Evolutionary conservation across 208 protist genomes (phyloP).

Genomic region (Crithidia expoeki): DNA sequence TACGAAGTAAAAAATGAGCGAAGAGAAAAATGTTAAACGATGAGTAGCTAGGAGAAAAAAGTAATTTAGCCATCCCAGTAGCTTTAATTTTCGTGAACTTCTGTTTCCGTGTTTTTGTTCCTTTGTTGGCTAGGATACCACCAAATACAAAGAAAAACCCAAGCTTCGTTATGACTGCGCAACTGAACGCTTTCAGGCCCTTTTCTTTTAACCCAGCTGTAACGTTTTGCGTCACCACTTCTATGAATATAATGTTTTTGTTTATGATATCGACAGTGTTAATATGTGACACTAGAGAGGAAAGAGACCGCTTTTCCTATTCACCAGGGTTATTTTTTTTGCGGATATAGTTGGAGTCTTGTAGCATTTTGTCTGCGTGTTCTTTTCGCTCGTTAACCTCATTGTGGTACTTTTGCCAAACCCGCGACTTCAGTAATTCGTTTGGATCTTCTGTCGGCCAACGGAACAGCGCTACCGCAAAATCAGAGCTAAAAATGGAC

Average conservation of each 20-base stretch:
- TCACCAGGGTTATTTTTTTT: constrained; percentile 64
- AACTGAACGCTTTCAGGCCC: too few relatives aligned
- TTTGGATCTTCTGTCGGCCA: constrained; percentile 82
- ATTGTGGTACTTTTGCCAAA: constrained; percentile 72
- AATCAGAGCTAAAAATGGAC: constrained; percentile 55
- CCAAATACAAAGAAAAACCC: too few relatives aligned
- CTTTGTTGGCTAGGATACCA: too few relatives aligned
- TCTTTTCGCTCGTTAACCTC: constrained; percentile 71
- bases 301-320: constrained; percentile 17
- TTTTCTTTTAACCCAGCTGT: too few relatives aligned
- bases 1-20: constrained; percentile 3
- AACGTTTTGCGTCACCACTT: neutral
- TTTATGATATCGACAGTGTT: neutral
- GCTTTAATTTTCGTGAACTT: neutral
- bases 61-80: too few relatives aligned
- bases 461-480: constrained; percentile 54
- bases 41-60: too few relatives aligned
- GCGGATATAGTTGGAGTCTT: constrained; percentile 75
- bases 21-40: neutral
- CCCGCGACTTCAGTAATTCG: constrained; percentile 68
- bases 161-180: too few relatives aligned
- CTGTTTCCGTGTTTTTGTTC: too few relatives aligned
- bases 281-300: constrained; percentile 15
- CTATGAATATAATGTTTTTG: neutral
- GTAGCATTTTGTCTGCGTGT: constrained; percentile 69